Percentiles rank a stretch among this genome's conserved stretches.
phyloP scores from a whole-genome alignment of 768 basidiomycete genomes.

The Podaxis sp. region DNA sequence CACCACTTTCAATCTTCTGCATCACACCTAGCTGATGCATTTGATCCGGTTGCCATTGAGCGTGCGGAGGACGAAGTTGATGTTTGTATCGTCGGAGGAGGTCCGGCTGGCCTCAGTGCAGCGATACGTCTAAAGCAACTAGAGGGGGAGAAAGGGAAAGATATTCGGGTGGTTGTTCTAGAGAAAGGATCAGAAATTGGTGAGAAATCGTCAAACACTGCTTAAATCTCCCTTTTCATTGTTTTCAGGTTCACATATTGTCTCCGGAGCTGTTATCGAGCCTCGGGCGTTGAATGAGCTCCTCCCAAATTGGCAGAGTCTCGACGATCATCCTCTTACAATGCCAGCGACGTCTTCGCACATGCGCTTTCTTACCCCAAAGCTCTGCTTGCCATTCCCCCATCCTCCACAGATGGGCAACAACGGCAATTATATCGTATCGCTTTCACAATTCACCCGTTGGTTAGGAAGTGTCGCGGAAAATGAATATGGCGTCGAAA shows the following conservation, averaged over 20 bases:
- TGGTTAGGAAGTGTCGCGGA: conserved; percentile 92
- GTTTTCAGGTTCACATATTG: conserved; percentile 79
- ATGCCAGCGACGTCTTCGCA: conserved; percentile 74
- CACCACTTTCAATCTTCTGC: not conserved
- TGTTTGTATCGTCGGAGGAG: conserved; percentile 95
- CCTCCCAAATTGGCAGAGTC: conserved; percentile 76
- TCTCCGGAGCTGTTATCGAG: conserved; percentile 95
- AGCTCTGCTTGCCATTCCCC: conserved; percentile 74
- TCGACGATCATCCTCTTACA: conserved; percentile 70
- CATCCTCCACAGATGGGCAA: conserved; percentile 98
- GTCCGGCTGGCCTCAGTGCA: conserved; percentile 94
- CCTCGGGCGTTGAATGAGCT: conserved; percentile 89
- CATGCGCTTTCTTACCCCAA: conserved; percentile 85
- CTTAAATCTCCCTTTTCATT: not conserved
- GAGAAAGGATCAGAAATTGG: conserved; percentile 96
- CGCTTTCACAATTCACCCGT: conserved; percentile 82
- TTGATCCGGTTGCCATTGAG: conserved; percentile 65
- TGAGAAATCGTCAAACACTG: conserved; percentile 23
- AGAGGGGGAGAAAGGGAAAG: conserved; percentile 73
- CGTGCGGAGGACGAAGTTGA: conserved; percentile 91
- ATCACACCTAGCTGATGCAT: conserved; percentile 19
- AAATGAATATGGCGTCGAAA: conserved; percentile 77
- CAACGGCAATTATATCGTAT: conserved; percentile 89
- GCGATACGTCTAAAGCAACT: conserved; percentile 95
- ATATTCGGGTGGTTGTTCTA: conserved; percentile 88